Percentiles rank a stretch among this genome's conserved stretches.
Conservation (phyloP, 495 filamentous ascomycete species). For the Aspergillus avenaceus region DNA sequence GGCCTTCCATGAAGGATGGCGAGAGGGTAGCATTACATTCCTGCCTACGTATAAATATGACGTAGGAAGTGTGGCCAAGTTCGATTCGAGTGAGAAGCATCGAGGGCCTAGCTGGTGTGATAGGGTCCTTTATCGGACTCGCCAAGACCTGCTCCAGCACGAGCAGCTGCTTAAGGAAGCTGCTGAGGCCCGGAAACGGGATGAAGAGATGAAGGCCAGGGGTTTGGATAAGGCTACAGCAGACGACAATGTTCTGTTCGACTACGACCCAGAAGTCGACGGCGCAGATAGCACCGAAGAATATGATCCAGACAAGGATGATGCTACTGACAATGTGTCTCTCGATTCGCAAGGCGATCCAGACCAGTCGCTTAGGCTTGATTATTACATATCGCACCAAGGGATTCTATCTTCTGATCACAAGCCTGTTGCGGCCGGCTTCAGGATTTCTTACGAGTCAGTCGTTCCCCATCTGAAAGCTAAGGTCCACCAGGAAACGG, state of each 20-base stretch:
- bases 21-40: conserved; percentile 83
- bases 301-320: conserved; percentile 42
- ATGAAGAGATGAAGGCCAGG: conserved; percentile 79
- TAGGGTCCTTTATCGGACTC: conserved; percentile 82
- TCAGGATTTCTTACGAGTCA: conserved; percentile 76
- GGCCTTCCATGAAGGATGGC: conserved; percentile 86
- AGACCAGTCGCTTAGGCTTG: conserved; percentile 54
- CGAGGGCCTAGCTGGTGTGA: conserved; percentile 96
- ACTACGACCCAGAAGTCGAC: conserved; percentile 83
- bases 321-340: conserved; percentile 12
- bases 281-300: conserved; percentile 57
- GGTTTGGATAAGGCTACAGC: conserved; percentile 70
- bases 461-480: conserved; percentile 79
- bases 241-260: conserved; percentile 83
- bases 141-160: conserved; percentile 65
- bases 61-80: conserved; percentile 84
- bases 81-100: conserved; percentile 92
- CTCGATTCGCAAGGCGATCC: conserved; percentile 10
- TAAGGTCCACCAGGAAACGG: conserved; percentile 81
- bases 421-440: conserved; percentile 81
- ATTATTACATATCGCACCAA: conserved; percentile 84
- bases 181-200: conserved; percentile 62
- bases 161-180: conserved; percentile 62
- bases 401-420: conserved; percentile 90
- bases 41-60: conserved; percentile 97